Base-by-base conservation (phyloP, 73 alveolate genomes). In the Durusdinium trenchii region DNA sequence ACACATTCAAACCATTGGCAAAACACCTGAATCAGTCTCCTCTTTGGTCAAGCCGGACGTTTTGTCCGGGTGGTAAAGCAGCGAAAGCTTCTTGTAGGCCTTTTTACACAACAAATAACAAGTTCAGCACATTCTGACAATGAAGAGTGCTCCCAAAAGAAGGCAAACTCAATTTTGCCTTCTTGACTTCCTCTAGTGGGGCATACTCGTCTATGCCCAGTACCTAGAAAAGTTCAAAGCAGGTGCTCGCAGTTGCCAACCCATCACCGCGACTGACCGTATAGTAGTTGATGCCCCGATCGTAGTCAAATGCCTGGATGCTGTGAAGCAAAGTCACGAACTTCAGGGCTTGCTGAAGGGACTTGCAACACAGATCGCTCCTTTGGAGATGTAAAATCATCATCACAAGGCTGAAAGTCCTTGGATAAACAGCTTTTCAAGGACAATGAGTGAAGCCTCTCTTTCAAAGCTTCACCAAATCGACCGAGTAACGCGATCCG, bases 41-140 rank as follows among this genome's bases (percentile, higher is more conserved):
- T 94, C 99, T 57, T 94, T 76, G 83, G 93, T 73, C 84, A 75
- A 47, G 43, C 93, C 93, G 9, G 91, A 64, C 28, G 89, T 99
- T 95, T 99, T 99, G 98, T 99, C 99, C 38, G 99, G 99, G 73
- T 99, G 99, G 83, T 99, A 99, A 86, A 98, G 89, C 94, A 99
- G 95, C 6, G 99, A 99, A 79, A 99, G 96, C 98, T 99, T 99
- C 95, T 99, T 99, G 99, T 99, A 99, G 26, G 99, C 99, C 98
- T 93, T 90, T 94, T 94, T 45, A 43, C 10, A 50, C 75, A 48
- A 40, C 75, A 7, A n/a, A 10, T 45, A 32, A 75, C 0, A 32
- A 67, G 64, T 30, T 10, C 3, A 3, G 43, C 36, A 67, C 30
- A 2, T 23, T 32, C 30, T 60, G 30, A 23, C 73, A 60, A 60